Evolutionary conservation across 768 basidiomycete species (phyloP), one percentile per base, ranked within the genome.

Genomic region (Boletus eberwhitei): DNA sequence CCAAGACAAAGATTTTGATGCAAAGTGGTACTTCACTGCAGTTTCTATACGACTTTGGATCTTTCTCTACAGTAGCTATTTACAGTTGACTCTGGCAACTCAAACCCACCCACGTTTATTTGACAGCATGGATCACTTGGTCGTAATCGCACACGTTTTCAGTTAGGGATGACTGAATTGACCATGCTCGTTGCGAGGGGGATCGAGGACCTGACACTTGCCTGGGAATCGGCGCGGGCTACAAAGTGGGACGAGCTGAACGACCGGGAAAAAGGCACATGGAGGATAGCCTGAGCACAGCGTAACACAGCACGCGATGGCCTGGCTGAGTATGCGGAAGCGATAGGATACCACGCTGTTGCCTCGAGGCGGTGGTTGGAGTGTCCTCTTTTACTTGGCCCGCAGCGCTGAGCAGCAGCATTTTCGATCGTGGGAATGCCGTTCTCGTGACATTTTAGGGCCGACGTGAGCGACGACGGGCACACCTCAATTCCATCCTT

Each of bases 371-470:
- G 19, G 55, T 62, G 60, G 46, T 32, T 29, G 24, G 26, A 35
- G 8, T 51, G 50, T 22, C 22, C 26, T 38, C 14, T 9, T 29
- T 29, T 29, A 8, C 29, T 29, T 8, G 29, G 29, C 29, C 29
- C 34, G 41, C 41, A 31, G 47, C 24, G 24, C n/a, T n/a, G 50
- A 16, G 22, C 19, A 32, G 36, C 34, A 19, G 32, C 52, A 4
- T 34, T 43, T 53, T 49, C 4, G 32, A 56, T 26, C 65, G 64
- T 67, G 66, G 66, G 65, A 65, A 61, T 26, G 7, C 36, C 36
- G 44, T n/a, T 37, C 36, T 49, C 26, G 52, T 56, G 56, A 57
- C 64, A 57, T 63, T 66, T 68, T 66, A 68, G 66, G 63, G 57
- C 54, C 50, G 45, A 44, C 50, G 22, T 13, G 38, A 54, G 19